These are phyloP conservation scores for Colletotrichum cuscutae DNA, from an alignment of 2,329 filamentous ascomycete species.

Conservation along the genomic window DNA sequence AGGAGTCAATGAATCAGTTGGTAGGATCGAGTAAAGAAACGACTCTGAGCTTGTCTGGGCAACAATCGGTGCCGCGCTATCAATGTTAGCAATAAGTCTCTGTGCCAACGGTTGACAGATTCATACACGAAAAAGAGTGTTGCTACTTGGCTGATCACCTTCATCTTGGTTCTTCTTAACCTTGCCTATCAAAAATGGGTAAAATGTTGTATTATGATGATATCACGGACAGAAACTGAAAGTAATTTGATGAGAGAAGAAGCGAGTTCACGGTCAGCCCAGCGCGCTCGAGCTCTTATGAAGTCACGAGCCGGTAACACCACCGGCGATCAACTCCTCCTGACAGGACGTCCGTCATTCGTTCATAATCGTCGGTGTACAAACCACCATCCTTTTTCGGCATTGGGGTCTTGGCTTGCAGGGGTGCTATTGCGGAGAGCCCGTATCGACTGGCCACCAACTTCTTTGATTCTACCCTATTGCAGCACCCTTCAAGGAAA, in stretches of 20 bases:
- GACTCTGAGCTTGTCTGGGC: slow-evolving; percentile 6
- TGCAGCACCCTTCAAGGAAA: background rate
- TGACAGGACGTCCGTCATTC: background rate
- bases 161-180: background rate
- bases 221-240: background rate
- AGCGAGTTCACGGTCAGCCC: background rate
- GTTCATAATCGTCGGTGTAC: slow-evolving; percentile 10
- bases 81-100: background rate
- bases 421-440: background rate
- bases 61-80: background rate
- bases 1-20: background rate
- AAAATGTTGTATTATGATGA: background rate
- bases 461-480: background rate
- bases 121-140: background rate
- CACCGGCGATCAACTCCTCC: background rate
- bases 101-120: background rate
- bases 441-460: slow-evolving; percentile 6
- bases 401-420: slow-evolving; percentile 13
- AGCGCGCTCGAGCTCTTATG: background rate
- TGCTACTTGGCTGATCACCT: background rate
- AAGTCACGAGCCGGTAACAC: background rate
- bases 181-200: no score
- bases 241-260: background rate
- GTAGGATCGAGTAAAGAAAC: background rate
- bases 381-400: slow-evolving; percentile 18